Percentiles rank a stretch among this genome's conserved stretches.
Evolutionary conservation across 192 early-diverging fungal species (phyloP).

Genomic region (Paraglomus brasilianum): DNA sequence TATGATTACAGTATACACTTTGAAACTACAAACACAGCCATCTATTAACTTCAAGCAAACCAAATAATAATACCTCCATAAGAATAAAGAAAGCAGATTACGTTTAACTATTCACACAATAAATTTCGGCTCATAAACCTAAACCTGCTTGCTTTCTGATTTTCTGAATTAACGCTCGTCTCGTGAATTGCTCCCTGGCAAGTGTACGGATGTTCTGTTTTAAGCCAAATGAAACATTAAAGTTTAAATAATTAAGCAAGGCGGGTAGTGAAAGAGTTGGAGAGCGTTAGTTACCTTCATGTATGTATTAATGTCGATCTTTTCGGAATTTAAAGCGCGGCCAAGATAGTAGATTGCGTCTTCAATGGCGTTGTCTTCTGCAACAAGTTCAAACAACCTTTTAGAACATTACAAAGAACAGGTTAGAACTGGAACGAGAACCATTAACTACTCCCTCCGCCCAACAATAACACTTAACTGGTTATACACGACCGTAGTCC

Average conservation of each 20-base stretch:
- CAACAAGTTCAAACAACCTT: slow-evolving; percentile 85
- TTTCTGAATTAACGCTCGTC: slow-evolving; percentile 74
- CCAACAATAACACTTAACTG: slow-evolving; percentile 54
- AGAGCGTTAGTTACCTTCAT: slow-evolving; percentile 65
- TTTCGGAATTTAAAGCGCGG: slow-evolving; percentile 74
- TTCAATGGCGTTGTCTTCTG: slow-evolving; percentile 86
- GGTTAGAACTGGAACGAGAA: slow-evolving; percentile 17
- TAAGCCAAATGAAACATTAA: slow-evolving; percentile 12
- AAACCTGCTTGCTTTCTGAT: slow-evolving; percentile 49
- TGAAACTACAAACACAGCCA: too few species aligned
- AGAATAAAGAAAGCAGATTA: too few species aligned
- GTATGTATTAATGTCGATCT: slow-evolving; percentile 67
- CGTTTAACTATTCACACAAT: too few species aligned
- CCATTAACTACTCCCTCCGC: background rate
- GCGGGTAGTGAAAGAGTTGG: background rate
- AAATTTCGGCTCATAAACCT: too few species aligned
- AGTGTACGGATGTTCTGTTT: slow-evolving; percentile 70
- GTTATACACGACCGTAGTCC: slow-evolving; percentile 65
- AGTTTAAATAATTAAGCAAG: background rate
- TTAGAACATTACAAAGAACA: slow-evolving; percentile 38
- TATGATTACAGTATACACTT: too few species aligned
- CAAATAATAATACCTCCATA: too few species aligned
- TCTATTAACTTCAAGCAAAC: too few species aligned
- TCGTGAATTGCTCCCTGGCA: slow-evolving; percentile 88
- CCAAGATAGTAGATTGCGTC: slow-evolving; percentile 84